A percentile compares a stretch with the other conserved stretches of the same genome.
Evolutionary conservation across 2,329 filamentous ascomycete species (phyloP).

Genomic region (Diaporthe amygdali): DNA sequence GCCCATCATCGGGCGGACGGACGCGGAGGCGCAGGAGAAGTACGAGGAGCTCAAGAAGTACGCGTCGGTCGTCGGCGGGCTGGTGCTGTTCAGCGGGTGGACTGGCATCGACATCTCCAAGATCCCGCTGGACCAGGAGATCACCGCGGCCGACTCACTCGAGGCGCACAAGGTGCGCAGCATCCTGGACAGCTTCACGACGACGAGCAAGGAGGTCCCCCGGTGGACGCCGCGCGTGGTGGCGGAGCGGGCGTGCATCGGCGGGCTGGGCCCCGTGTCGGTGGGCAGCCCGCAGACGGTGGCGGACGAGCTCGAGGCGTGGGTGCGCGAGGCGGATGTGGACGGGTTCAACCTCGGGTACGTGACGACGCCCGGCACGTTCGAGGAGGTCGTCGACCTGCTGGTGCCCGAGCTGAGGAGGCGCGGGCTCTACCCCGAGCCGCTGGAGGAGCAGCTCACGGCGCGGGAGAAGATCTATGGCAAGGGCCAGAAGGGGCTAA

Average conservation of each 20-base stretch:
- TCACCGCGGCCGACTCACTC: conserved; percentile 53
- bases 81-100: conserved; percentile 57
- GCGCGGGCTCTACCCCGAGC: conserved; percentile 42
- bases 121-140: conserved; percentile 56
- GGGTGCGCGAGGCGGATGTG: conserved; percentile 41
- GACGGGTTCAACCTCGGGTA: conserved; percentile 46
- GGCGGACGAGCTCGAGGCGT: conserved; percentile 52
- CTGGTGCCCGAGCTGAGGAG: conserved; percentile 51
- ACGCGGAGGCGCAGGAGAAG: conserved; percentile 52
- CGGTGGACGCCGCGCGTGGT: conserved; percentile 50
- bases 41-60: conserved; percentile 51
- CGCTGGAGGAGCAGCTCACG: conserved; percentile 46
- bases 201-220: conserved; percentile 48
- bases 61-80: conserved; percentile 51
- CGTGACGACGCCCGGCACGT: conserved; percentile 55
- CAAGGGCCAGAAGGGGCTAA: conserved; percentile 58
- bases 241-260: conserved; percentile 51
- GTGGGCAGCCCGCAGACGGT: conserved; percentile 51
- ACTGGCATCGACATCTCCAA: conserved; percentile 59
- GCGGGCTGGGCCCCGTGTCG: conserved; percentile 52
- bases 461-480: conserved; percentile 68
- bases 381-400: conserved; percentile 56
- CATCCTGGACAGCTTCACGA: conserved; percentile 47
- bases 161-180: conserved; percentile 52
- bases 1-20: conserved; percentile 47